These are phyloP conservation scores for Tetrapisispora pingtungensis DNA, from an alignment of 805 yeast species.

Conservation along the genomic window DNA sequence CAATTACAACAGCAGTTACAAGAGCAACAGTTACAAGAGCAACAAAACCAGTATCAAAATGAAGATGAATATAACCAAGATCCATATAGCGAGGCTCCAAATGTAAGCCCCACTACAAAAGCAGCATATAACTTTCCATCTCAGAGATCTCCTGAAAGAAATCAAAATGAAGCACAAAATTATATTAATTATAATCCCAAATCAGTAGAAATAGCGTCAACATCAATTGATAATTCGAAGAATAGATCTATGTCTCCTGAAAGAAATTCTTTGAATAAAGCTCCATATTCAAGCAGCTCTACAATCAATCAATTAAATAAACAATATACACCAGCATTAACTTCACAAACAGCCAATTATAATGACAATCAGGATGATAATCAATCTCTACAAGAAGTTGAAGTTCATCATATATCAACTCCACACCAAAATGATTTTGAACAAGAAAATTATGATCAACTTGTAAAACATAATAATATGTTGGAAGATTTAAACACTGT, in stretches of 20 bases:
- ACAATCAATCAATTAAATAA: constrained; percentile 15
- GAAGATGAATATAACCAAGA: not conserved
- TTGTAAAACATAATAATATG: constrained; percentile 8
- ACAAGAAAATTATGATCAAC: not conserved
- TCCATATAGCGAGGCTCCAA: not conserved
- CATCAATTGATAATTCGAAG: not conserved
- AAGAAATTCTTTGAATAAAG: constrained; percentile 11
- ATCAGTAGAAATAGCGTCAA: not conserved
- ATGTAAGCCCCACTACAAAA: not conserved
- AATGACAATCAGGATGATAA: not conserved
- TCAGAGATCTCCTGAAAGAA: constrained; percentile 2
- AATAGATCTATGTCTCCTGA: constrained; percentile 2
- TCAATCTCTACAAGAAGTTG: not conserved
- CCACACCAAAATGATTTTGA: not conserved
- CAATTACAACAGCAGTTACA: not conserved
- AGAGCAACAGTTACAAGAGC: not conserved
- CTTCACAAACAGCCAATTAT: not conserved
- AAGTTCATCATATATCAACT: not conserved
- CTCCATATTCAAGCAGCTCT: constrained; percentile 18
- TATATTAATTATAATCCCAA: too few species aligned
- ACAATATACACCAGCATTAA: constrained; percentile 4
- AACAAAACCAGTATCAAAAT: not conserved
- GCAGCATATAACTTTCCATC: not conserved
- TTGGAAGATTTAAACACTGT: constrained; percentile 20
- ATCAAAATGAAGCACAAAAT: not conserved